A percentile compares a stretch with the other conserved stretches of the same genome.
These are phyloP conservation scores for Cryoendolithus antarcticus DNA, from an alignment of 2,329 filamentous ascomycete genomes.

Conservation along the genomic window DNA sequence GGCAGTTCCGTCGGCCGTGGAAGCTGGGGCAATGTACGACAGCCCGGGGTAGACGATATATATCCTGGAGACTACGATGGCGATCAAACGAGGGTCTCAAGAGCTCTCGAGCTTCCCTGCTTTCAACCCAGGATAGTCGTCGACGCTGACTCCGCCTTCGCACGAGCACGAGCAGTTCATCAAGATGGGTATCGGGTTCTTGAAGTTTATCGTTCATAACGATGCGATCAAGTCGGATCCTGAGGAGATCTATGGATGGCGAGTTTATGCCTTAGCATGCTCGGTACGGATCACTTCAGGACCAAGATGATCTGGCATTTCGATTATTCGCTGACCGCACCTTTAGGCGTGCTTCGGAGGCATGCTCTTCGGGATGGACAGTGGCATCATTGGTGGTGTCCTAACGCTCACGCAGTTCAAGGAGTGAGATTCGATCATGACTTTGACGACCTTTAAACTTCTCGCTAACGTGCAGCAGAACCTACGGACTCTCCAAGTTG, in stretches of 20 bases:
- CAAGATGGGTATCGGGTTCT: constrained; percentile 23
- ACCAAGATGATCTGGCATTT: too few relatives aligned
- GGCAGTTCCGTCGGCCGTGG: too few relatives aligned
- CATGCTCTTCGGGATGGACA: constrained; percentile 54
- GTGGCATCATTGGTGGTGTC: constrained; percentile 57
- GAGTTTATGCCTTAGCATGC: constrained; percentile 51
- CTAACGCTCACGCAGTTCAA: constrained; percentile 48
- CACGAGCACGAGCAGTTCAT: too few relatives aligned
- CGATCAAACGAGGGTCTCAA: too few relatives aligned
- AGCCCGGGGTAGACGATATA: too few relatives aligned
- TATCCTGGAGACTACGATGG: too few relatives aligned
- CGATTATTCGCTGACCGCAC: too few relatives aligned
- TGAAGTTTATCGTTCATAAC: constrained; percentile 51
- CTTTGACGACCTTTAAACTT: too few relatives aligned
- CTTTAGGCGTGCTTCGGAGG: constrained; percentile 51
- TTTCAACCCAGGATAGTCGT: too few relatives aligned
- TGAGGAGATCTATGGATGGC: constrained; percentile 57
- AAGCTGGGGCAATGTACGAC: too few relatives aligned
- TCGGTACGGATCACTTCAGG: constrained; percentile 55
- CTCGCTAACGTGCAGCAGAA: constrained; percentile 23
- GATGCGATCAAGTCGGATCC: constrained; percentile 59
- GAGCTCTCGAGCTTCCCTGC: too few relatives aligned
- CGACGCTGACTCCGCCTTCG: too few relatives aligned
- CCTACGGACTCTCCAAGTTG: constrained; percentile 37
- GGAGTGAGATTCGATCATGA: constrained; percentile 27